Percentiles rank a stretch among this genome's conserved stretches.
These are phyloP conservation scores for Mortierella claussenii DNA, from an alignment of 192 early-diverging fungal species.

Conservation along the genomic window DNA sequence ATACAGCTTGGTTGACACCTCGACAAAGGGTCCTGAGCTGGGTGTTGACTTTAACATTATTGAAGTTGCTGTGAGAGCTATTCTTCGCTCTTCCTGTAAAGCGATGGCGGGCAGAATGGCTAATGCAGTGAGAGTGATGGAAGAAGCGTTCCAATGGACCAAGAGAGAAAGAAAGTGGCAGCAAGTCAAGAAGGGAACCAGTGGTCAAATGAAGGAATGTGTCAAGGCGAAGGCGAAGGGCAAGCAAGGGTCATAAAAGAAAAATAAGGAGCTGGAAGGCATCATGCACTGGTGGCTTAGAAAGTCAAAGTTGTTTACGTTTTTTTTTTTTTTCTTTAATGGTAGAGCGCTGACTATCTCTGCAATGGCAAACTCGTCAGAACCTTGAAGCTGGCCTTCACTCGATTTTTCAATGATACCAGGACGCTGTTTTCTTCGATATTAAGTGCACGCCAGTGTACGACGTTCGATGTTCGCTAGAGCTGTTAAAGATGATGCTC, in stretches of 20 bases:
- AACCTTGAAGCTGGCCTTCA: too few species aligned
- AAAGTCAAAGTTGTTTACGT: background rate
- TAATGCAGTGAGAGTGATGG: background rate
- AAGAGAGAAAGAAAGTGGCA: background rate
- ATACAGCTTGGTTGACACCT: conserved; percentile 57
- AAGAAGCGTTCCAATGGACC: background rate
- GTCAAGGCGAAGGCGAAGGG: background rate
- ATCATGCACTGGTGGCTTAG: background rate
- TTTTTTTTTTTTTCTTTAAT: conserved; percentile 3
- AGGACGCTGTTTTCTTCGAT: too few species aligned
- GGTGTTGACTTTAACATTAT: conserved; percentile 24
- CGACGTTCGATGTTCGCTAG: too few species aligned
- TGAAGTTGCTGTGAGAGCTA: conserved; percentile 11
- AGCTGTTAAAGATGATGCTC: too few species aligned
- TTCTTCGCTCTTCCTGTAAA: background rate
- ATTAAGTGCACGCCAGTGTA: too few species aligned
- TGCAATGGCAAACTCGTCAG: too few species aligned
- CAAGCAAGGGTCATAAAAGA: background rate
- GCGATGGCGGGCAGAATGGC: too few species aligned
- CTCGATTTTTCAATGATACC: too few species aligned
- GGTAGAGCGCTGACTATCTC: background rate
- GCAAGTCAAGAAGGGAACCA: background rate
- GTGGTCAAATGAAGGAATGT: conserved; percentile 3
- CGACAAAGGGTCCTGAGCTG: conserved; percentile 30
- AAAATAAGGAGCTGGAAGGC: conserved; percentile 13